Base-by-base conservation (phyloP, 768 basidiomycete genomes). In the Mycena galopus region DNA sequence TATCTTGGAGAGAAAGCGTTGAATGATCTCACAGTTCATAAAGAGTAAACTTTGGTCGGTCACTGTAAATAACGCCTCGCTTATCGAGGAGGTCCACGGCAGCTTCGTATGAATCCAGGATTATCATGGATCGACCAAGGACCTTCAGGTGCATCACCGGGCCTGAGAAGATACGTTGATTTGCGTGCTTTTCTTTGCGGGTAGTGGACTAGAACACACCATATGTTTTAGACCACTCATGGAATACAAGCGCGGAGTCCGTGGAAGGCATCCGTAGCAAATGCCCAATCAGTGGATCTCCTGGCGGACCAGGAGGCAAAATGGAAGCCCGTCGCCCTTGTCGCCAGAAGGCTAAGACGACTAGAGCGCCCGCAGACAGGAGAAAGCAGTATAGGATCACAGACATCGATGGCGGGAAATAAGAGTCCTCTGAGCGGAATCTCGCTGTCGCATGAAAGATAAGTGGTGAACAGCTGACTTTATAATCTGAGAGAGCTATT, bases 81-180 rank as follows among this genome's bases (percentile, higher is more conserved):
- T 78, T 82, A 2, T 82, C 83, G 11, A 84, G 75, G 2, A 84
- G 53, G 8, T 75, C 80, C 0, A 73, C 69, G 35, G 76, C 71
- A 9, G 77, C 76, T 30, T 75, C 67, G 65, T 27, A 35, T 6
- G 82, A 80, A 32, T 72, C 70, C 10, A 72, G 65, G 25, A 72
- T 56, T 33, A 72, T 57, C 37, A 79, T 79, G 29, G 70, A 72
- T 19, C 74, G 77, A 9, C 83, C 81, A 0, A 82, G 56, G 11
- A 81, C 35, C 23, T 68, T 23, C 23, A 73, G 19, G 10, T 44
- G 44, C 60, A 75, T 63, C n/a, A 75, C 69, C 4, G 53, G 56
- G 47, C 68, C 72, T 73, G 51, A 17, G 16, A 7, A 30, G 3
- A 39, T 59, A 19, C n/a, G 10, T 9, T 61, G 5, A 29, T 56